These are phyloP conservation scores for Aspergillus sp. DNA, from an alignment of 2,329 filamentous ascomycete genomes.

Conservation along the genomic window DNA sequence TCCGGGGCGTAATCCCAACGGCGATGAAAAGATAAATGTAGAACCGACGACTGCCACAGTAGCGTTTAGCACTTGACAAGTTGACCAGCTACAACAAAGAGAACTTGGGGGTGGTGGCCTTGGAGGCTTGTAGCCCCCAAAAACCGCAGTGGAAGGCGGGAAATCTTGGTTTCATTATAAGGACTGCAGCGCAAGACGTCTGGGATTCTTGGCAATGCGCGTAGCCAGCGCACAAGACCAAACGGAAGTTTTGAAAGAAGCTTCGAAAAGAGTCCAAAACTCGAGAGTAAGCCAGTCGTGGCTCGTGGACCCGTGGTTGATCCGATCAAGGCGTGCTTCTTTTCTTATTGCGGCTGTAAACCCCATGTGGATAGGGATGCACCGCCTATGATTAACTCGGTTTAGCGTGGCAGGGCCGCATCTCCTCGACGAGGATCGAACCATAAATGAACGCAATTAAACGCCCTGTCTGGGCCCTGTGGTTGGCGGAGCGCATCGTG, in stretches of 20 bases:
- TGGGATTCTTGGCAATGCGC: slow-evolving; percentile 5
- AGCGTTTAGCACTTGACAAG: slow-evolving; percentile 2
- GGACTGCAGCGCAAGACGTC: background rate
- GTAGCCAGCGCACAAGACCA: slow-evolving; percentile 8
- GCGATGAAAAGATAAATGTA: slow-evolving; percentile 8
- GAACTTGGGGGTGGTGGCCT: background rate
- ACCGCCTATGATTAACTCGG: slow-evolving; percentile 8
- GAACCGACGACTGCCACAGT: background rate
- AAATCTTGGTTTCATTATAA: slow-evolving; percentile 1
- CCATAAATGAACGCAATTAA: slow-evolving; percentile 14
- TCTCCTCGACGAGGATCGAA: slow-evolving; percentile 5
- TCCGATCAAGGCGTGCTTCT: slow-evolving; percentile 11
- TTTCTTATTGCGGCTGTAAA: slow-evolving; percentile 20
- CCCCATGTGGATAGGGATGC: slow-evolving; percentile 13
- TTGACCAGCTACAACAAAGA: slow-evolving; percentile 8
- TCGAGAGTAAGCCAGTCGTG: slow-evolving; percentile 13
- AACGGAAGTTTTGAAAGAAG: slow-evolving; percentile 9
- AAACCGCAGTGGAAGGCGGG: slow-evolving; percentile 7
- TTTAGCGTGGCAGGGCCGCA: slow-evolving; percentile 5
- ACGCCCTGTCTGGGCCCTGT: slow-evolving; percentile 13
- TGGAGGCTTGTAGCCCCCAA: slow-evolving; percentile 9
- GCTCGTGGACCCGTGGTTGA: background rate
- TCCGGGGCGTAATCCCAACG: slow-evolving; percentile 7
- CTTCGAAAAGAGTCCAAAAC: background rate
- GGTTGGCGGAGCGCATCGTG: slow-evolving; percentile 3